Base-by-base conservation (phyloP, 2,329 filamentous ascomycete genomes). In the Colletotrichum cuscutae region DNA sequence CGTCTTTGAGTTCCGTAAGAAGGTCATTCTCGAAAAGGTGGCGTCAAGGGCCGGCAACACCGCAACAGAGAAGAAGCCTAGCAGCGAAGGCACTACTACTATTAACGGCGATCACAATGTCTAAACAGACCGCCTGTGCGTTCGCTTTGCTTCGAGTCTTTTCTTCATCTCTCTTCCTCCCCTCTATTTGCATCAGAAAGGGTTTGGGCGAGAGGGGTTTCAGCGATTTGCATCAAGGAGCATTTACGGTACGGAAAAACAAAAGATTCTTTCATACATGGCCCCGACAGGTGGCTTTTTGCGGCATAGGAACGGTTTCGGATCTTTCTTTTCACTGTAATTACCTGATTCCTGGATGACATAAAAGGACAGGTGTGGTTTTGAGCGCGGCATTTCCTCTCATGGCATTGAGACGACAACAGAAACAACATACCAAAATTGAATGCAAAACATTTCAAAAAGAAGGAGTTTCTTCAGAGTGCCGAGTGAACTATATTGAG, bases 1-100 rank as follows among this genome's bases (percentile, higher is more conserved):
- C 26, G 65, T 74, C 12, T 75, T 75, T 4, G 72, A 75, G 62
- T 73, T 74, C 52, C 65, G 74, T 52, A 75, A 75, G 72, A 73
- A 67, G 65, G 61, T 72, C 22, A 59, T 73, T 3, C 71, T 73
- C 58, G 71, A 73, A 2, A 73, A 68, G 62, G 68, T 59, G 19
- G 62, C 57, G n/a, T 65, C 60, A 3, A 68, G 62, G 37, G 32
- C 65, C 4, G 71, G 49, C 26, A 35, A 64, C 35, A 28, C 62
- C 0, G 61, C 52, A 3, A 42, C 37, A 42, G 68, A 62, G 13
- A 72, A 73, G 62, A 73, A 63, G 57, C 28, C 71, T 19, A 73
- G 71, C 58, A 73, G 71, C 66, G 71, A 73, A 24, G 71, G 53
- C 19, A 61, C 71, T 1, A 28, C 68, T 15, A 73, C 71, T 19